These are phyloP conservation scores for Umbilicaria muhlenbergii DNA, from an alignment of 495 filamentous ascomycete genomes.

Conservation along the genomic window DNA sequence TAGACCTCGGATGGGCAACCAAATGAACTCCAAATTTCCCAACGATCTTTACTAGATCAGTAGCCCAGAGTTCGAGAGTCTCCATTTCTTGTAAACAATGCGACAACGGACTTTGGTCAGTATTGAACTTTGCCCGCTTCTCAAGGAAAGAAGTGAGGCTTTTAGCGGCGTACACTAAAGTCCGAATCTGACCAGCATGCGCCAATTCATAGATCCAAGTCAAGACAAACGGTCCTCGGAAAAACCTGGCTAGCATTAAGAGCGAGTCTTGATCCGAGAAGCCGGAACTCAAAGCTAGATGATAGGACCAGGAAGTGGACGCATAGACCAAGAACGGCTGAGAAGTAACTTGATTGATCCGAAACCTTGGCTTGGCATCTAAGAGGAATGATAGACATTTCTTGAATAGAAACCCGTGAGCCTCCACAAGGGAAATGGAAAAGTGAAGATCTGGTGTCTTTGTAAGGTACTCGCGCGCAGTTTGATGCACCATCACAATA, in stretches of 20 bases:
- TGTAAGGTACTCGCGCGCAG: constrained; percentile 24
- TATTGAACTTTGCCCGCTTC: background rate
- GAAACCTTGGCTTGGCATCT: constrained; percentile 1
- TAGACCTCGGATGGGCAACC: constrained; percentile 14
- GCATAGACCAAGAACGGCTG: constrained; percentile 12
- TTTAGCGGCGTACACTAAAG: constrained; percentile 7
- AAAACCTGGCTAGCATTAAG: constrained; percentile 5
- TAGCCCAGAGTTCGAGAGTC: constrained; percentile 18
- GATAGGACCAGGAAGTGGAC: constrained; percentile 16
- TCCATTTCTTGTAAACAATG: constrained; percentile 6
- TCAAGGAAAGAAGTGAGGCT: constrained; percentile 5
- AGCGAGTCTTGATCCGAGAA: background rate
- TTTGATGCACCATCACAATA: constrained; percentile 27
- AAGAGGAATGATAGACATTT: constrained; percentile 13
- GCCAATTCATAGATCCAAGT: constrained; percentile 13
- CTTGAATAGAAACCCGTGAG: constrained; percentile 10
- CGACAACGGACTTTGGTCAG: background rate
- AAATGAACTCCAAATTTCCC: constrained; percentile 21
- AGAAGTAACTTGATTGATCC: too few species aligned
- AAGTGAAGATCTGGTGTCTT: constrained; percentile 9
- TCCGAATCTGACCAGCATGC: background rate
- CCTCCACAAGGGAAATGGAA: background rate
- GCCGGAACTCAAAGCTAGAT: constrained; percentile 11
- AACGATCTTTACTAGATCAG: constrained; percentile 22
- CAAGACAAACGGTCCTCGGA: constrained; percentile 4